phyloP scores from a whole-genome alignment of 768 basidiomycete genomes.

The Floccularia luteovirens region DNA sequence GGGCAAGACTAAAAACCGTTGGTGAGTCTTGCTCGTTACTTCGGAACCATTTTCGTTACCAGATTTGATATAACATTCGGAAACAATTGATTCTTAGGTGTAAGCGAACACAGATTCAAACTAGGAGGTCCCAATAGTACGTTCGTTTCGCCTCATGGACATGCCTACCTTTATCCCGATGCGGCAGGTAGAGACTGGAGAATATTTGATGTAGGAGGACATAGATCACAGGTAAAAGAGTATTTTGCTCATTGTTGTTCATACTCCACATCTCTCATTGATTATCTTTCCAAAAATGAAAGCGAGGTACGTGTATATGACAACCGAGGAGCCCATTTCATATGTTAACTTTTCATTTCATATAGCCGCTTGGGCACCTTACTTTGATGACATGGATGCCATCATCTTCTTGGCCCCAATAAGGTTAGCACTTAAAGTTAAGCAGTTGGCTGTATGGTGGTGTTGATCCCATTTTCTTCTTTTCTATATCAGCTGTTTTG shows the following conservation, averaged over 20 bases:
- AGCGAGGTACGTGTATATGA: constrained; percentile 20
- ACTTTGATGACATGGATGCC: constrained; percentile 65
- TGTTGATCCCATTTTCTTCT: constrained; percentile 1
- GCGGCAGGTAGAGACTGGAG: constrained; percentile 30
- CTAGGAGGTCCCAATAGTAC: constrained; percentile 34
- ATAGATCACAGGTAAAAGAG: constrained; percentile 58
- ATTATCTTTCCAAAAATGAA: constrained; percentile 1
- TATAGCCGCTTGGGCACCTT: constrained; percentile 48
- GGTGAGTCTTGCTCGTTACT: no score
- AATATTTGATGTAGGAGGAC: constrained; percentile 53
- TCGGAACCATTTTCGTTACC: no score
- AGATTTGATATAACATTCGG: constrained; percentile 2
- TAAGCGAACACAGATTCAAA: constrained; percentile 64
- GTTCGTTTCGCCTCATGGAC: not conserved
- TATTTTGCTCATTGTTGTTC: constrained; percentile 16
- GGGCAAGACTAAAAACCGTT: constrained; percentile 59
- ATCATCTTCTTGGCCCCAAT: constrained; percentile 70
- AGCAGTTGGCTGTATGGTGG: not conserved
- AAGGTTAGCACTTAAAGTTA: constrained; percentile 21
- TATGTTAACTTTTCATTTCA: constrained; percentile 5
- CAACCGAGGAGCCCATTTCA: not conserved
- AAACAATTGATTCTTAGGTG: constrained; percentile 29
- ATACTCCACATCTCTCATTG: not conserved
- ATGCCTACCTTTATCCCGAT: constrained; percentile 9
- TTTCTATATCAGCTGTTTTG: constrained; percentile 39